These are phyloP conservation scores for Paramecium sonneborni DNA, from an alignment of 73 alveolate species.

Conservation along the genomic window DNA sequence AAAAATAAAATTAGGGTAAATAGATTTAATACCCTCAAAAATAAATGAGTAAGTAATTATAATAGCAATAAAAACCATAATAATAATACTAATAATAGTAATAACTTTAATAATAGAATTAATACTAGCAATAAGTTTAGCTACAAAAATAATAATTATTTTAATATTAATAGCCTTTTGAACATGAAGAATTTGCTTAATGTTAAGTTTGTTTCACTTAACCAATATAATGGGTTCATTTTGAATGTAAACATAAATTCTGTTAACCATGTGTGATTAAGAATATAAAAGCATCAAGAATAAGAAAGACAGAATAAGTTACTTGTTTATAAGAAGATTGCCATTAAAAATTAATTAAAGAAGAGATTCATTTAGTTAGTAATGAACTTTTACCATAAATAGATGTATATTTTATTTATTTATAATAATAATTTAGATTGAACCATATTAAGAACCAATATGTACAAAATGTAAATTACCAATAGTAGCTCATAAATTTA, in stretches of 20 bases:
- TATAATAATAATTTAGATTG: not conserved
- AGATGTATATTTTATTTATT: not conserved
- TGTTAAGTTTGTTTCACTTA: not conserved
- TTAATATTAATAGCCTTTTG: not conserved
- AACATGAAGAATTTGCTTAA: not conserved
- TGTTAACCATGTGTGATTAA: not conserved
- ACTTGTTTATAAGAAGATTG: conserved; percentile 5
- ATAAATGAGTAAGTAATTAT: not conserved
- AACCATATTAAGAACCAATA: conserved; percentile 1
- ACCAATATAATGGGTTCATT: conserved; percentile 6
- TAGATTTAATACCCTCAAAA: not conserved
- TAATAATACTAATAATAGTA: not conserved
- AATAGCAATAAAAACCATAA: not conserved
- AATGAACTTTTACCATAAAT: not conserved
- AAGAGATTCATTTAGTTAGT: not conserved
- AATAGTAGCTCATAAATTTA: not conserved
- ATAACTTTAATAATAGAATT: not conserved
- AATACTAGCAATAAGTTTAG: not conserved
- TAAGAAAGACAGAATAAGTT: not conserved
- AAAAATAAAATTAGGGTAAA: not conserved
- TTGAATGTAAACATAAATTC: conserved; percentile 28
- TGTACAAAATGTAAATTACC: conserved; percentile 41
- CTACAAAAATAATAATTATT: not conserved
- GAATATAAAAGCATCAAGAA: not conserved
- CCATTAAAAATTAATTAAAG: not conserved